These are phyloP conservation scores for Arctium lappa DNA, from an alignment of 129 eudicot genomes.

Conservation along the genomic window DNA sequence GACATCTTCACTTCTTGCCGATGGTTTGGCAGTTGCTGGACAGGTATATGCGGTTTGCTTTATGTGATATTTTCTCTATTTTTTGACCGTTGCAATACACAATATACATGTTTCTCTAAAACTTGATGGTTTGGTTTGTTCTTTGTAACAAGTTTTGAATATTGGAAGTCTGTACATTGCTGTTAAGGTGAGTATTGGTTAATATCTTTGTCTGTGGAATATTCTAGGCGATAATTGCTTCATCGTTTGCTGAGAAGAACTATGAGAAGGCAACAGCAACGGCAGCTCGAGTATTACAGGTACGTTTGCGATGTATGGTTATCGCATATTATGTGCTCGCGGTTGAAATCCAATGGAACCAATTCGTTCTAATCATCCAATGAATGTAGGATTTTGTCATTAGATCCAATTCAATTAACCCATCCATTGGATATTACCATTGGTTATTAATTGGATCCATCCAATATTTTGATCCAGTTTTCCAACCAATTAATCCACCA, in stretches of 20 bases:
- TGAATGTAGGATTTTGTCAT: neutral
- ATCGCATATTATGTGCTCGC: neutral
- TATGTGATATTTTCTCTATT: neutral
- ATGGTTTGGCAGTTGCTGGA: slow-evolving; percentile 93
- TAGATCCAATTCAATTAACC: neutral
- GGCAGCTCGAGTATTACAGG: slow-evolving; percentile 83
- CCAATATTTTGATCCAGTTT: neutral
- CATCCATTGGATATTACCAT: neutral
- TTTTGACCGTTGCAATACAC: neutral
- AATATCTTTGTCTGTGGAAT: neutral
- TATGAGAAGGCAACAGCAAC: slow-evolving; percentile 74
- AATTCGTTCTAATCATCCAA: neutral
- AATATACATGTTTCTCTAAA: neutral
- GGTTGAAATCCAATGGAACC: neutral
- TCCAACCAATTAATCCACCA: neutral
- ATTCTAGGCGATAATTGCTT: slow-evolving; percentile 79
- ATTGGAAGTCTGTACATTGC: neutral
- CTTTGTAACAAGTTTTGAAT: neutral
- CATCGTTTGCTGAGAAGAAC: slow-evolving; percentile 92
- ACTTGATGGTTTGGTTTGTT: neutral
- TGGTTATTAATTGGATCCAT: neutral
- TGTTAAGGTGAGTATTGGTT: neutral
- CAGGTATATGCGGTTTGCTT: slow-evolving; percentile 38
- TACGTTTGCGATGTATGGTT: neutral
- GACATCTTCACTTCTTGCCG: slow-evolving; percentile 87